Conservation (phyloP, 1,139 yeast species). For the Debaryomycetaceae sp. region DNA sequence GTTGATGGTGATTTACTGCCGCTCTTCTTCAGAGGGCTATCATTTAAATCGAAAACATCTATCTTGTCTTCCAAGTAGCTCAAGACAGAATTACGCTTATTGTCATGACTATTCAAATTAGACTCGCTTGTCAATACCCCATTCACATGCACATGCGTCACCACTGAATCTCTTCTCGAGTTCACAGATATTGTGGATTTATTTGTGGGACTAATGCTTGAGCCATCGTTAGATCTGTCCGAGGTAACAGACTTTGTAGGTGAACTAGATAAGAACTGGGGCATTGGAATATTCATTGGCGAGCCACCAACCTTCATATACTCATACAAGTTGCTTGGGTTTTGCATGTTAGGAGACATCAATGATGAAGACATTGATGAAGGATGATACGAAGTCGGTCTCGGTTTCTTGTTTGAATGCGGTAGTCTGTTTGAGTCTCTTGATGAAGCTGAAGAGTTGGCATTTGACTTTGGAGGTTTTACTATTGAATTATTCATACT, state of each 20-base stretch:
- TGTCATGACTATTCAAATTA: constrained; percentile 19
- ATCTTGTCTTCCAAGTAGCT: constrained; percentile 48
- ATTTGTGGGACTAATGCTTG: constrained; percentile 12
- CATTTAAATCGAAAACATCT: constrained; percentile 39
- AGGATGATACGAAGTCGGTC: constrained; percentile 83
- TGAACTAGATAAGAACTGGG: constrained; percentile 35
- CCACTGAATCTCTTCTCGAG: constrained; percentile 42
- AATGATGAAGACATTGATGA: constrained; percentile 42
- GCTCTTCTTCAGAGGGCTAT: constrained; percentile 18
- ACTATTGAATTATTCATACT: not conserved
- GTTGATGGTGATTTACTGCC: constrained; percentile 4
- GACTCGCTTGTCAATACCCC: constrained; percentile 42
- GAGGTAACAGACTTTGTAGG: constrained; percentile 30
- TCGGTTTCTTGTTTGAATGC: constrained; percentile 53
- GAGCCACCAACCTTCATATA: constrained; percentile 34
- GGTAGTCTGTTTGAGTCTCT: constrained; percentile 33
- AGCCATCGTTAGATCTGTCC: constrained; percentile 11
- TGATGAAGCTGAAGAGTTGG: not conserved
- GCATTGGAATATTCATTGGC: constrained; percentile 24
- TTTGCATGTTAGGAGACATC: constrained; percentile 13
- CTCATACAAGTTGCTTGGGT: constrained; percentile 21
- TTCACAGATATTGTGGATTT: constrained; percentile 11
- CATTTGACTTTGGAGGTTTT: not conserved
- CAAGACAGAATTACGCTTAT: constrained; percentile 41
- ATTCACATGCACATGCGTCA: constrained; percentile 46